Evolutionary conservation across 352 stramenopile genomes (phyloP).

Genomic region (Globisporangium carolinianum): DNA sequence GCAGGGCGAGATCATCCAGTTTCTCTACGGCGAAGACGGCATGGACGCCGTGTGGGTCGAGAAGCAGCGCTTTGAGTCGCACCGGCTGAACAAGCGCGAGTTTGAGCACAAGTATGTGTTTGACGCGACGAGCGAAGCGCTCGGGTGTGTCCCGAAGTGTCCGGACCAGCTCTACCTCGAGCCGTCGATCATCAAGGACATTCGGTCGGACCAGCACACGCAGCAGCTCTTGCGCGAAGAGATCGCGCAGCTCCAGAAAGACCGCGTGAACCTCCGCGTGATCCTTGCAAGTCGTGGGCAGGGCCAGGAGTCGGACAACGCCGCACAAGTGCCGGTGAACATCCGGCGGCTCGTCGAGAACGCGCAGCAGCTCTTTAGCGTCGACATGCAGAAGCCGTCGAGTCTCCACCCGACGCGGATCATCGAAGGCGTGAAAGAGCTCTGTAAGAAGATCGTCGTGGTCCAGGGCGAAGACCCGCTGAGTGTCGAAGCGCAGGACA

Average conservation of each 20-base stretch:
- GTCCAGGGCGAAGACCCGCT: constrained; percentile 93
- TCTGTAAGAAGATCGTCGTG: constrained; percentile 95
- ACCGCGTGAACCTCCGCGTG: constrained; percentile 91
- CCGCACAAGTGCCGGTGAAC: constrained; percentile 90
- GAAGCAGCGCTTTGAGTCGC: constrained; percentile 92
- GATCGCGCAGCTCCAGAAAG: constrained; percentile 90
- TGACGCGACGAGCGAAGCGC: constrained; percentile 88
- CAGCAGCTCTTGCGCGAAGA: constrained; percentile 93
- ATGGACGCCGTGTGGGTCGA: constrained; percentile 99
- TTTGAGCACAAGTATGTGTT: constrained; percentile 94
- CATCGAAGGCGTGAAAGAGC: constrained; percentile 87
- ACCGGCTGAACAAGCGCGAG: constrained; percentile 86
- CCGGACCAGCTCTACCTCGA: constrained; percentile 81
- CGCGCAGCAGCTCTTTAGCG: constrained; percentile 91
- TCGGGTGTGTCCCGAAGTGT: constrained; percentile 87
- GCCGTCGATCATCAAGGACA: constrained; percentile 84
- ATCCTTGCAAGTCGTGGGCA: constrained; percentile 95
- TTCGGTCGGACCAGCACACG: constrained; percentile 91
- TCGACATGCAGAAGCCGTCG: constrained; percentile 90
- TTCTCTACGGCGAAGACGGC: constrained; percentile 95
- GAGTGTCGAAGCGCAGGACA: constrained; percentile 95
- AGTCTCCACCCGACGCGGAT: constrained; percentile 90
- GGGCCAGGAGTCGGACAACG: constrained; percentile 89
- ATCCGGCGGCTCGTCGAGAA: constrained; percentile 95
- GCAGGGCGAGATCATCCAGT: constrained; percentile 84